Evolutionary conservation across 495 filamentous ascomycete species (phyloP), one percentile per base, ranked within the genome.

Genomic region (Penicillium coprophilum): DNA sequence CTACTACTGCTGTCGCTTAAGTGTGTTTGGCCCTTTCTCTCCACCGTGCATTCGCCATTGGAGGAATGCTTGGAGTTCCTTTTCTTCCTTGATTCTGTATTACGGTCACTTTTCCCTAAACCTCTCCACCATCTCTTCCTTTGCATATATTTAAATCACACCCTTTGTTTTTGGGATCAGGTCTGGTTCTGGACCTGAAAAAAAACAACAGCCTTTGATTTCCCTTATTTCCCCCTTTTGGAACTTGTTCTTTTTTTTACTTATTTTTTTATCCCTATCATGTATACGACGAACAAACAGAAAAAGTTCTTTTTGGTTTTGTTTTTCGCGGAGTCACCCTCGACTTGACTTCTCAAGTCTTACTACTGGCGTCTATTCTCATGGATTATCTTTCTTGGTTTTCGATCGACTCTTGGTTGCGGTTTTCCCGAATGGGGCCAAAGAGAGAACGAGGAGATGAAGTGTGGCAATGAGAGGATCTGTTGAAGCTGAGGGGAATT

Each of bases 1-100:
- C 83, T 54, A 73, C 80, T 53, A 72, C 79, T 45, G 76, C 81
- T 53, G 79, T 84, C 48, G 84, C 83, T 65, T 87, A 87, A 69
- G 63, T 50, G 56, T 47, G 49, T 39, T 39, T 13, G 20, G 17
- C 24, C 9, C 34, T 15, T 23, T 56, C 70, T 65, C 65, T 62
- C 58, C 60, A 61, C 67, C 52, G 61, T 48, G 50, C 32, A 63
- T 67, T 46, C 50, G 53, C 40, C 28, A 47, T 41, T 30, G 13
- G 4, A 8, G 36, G 58, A 66, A 59, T 65, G 53, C 53, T 57
- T 57, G 20, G 20, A 24, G 46, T 64, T 58, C 62, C 56, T 54
- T 57, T 69, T 70, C 55, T 64, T 68, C 58, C 47, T 53, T 51
- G 49, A 45, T 66, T 69, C 56, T 75, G 65, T 66, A 67, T 66